phyloP scores from a whole-genome alignment of 306 rosid species.

The Bauhinia variegata region DNA sequence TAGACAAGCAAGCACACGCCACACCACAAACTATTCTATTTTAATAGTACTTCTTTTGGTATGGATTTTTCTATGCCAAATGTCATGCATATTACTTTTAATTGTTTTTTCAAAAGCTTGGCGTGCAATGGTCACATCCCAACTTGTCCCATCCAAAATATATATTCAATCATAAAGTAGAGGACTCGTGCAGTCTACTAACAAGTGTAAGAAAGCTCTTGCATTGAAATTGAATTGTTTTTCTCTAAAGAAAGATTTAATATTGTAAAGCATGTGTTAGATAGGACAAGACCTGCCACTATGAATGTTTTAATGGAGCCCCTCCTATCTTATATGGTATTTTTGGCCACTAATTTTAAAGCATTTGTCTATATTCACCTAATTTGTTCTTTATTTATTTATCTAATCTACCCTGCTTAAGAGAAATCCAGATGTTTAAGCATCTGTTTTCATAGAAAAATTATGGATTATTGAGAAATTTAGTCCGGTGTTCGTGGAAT shows the following conservation, averaged over 20 bases:
- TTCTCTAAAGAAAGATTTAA: conserved; percentile 6
- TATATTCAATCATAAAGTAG: conserved; percentile 43
- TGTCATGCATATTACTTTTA: conserved; percentile 18
- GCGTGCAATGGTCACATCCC: conserved; percentile 51
- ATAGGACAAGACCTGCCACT: conserved; percentile 38
- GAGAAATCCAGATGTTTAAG: conserved; percentile 10
- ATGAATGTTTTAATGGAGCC: conserved; percentile 33
- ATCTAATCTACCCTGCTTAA: conserved; percentile 20
- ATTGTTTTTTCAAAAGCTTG: conserved; percentile 34
- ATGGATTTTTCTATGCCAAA: conserved; percentile 41
- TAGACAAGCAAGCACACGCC: conserved; percentile 45
- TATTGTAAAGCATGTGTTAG: conserved; percentile 34
- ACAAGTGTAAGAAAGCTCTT: conserved; percentile 41
- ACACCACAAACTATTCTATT: conserved; percentile 40
- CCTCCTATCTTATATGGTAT: conserved; percentile 39
- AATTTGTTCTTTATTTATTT: conserved; percentile 34
- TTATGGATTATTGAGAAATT: conserved; percentile 31
- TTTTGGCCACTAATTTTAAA: conserved; percentile 37
- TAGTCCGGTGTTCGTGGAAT: conserved; percentile 29
- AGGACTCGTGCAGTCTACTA: conserved; percentile 40
- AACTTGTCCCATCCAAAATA: conserved; percentile 38
- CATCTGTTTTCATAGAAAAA: conserved; percentile 5
- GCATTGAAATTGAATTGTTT: conserved; percentile 39
- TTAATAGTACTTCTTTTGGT: conserved; percentile 36
- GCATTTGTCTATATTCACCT: conserved; percentile 36